Evolutionary conservation across 495 filamentous ascomycete species (phyloP), one percentile per base, ranked within the genome.

Genomic region (Neurospora africana): DNA sequence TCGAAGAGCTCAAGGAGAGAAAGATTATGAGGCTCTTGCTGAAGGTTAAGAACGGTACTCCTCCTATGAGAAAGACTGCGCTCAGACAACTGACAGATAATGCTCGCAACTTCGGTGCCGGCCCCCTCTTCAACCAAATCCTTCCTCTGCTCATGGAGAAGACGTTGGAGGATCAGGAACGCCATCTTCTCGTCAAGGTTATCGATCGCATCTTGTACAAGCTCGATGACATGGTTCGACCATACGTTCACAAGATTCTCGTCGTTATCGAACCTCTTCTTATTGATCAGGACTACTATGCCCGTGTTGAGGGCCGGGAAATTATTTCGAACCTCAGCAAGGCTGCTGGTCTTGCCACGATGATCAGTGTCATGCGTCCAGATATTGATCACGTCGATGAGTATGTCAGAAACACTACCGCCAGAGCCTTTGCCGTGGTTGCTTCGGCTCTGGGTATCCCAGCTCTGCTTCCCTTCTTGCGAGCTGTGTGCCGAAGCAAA

Each of bases 231-330:
- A 88, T 98, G 74, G 95, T 98, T 68, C 92, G 96, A 53, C 96
- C 96, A 23, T 98, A 93, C 74, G 95, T 97, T 13, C 96, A 99
- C 82, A 98, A 98, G 83, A 98, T 99, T 75, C 85, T 99, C 70
- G 96, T 99, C 72, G 96, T 99, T 81, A 99, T 99, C 77, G 96
- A 99, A 84, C 96, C 96, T 8, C 84, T 99, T 74, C 90, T 99
- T 75, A 99, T 99, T 77, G 96, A 98, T 80, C 95, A 98, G 83
- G 96, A 99, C 82, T 98, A 98, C 82, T 99, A 98, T 84, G 96
- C 96, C 53, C 92, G 96, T 76, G 94, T 98, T 38, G 96, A 99
- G 80, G 96, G 96, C 80, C 92, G 95, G 70, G 96, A 98, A 82
- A 99, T 99, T 76, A 98, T 99, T 76, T 97, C 94, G 69, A 98